A percentile compares a stretch with the other conserved stretches of the same genome.
phyloP scores from a whole-genome alignment of 2,329 filamentous ascomycete genomes.

The Pyricularia pennisetigena region DNA sequence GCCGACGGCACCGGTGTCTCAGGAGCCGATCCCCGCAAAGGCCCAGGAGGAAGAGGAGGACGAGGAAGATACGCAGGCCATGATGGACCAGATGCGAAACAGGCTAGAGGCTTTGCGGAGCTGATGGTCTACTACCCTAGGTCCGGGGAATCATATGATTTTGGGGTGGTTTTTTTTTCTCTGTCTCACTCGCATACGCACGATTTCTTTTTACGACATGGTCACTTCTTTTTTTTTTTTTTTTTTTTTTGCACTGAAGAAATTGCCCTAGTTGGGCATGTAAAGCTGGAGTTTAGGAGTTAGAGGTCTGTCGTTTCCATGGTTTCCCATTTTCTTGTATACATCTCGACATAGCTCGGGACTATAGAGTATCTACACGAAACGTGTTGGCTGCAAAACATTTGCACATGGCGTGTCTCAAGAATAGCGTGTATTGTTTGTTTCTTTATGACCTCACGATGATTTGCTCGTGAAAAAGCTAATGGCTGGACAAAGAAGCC shows the following conservation, averaged over 20 bases:
- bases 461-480: too few relatives aligned
- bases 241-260: background rate
- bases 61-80: constrained; percentile 79
- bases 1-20: constrained; percentile 44
- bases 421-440: background rate
- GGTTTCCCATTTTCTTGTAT: background rate
- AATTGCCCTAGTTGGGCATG: background rate
- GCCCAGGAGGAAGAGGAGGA: constrained; percentile 55
- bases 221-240: background rate
- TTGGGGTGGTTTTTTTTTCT: background rate
- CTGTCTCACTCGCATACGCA: background rate
- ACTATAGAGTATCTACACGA: background rate
- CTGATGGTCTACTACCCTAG: constrained; percentile 26
- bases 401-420: too few relatives aligned
- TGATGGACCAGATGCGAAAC: constrained; percentile 90
- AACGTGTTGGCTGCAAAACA: background rate
- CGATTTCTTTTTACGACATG: background rate
- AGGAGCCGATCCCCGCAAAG: constrained; percentile 30
- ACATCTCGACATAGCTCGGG: background rate
- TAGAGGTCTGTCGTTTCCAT: background rate
- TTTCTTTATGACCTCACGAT: background rate
- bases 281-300: background rate
- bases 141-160: background rate
- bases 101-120: constrained; percentile 86
- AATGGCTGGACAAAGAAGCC: background rate